A percentile compares a stretch with the other conserved stretches of the same genome.
These are phyloP conservation scores for Acanthamoeba lenticulata DNA, from an alignment of 208 protist species.

Conservation along the genomic window DNA sequence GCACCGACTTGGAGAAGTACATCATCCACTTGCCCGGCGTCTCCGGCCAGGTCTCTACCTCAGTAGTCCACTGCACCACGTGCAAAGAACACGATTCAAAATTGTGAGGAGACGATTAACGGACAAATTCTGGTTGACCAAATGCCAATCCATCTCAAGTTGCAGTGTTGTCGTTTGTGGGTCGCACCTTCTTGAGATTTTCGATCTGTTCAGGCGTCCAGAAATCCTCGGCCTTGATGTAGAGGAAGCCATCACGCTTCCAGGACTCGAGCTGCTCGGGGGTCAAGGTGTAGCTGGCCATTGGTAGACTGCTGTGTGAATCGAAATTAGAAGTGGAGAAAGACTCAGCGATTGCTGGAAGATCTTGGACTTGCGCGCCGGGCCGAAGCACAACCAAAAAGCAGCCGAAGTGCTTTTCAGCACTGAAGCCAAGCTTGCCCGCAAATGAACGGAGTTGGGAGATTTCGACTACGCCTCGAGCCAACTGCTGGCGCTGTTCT, in stretches of 20 bases:
- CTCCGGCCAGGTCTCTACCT: constrained; percentile 31
- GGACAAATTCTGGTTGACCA: neutral
- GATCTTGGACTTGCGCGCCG: too few relatives aligned
- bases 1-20: constrained; percentile 53
- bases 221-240: constrained; percentile 69
- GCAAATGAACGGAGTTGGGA: too few relatives aligned
- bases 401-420: too few relatives aligned
- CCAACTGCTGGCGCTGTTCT: too few relatives aligned
- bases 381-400: too few relatives aligned
- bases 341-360: too few relatives aligned
- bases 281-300: neutral
- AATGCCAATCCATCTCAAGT: neutral
- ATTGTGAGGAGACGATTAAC: neutral
- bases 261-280: constrained; percentile 35
- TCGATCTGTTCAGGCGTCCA: constrained; percentile 65
- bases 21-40: constrained; percentile 57
- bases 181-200: constrained; percentile 42
- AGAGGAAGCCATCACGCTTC: constrained; percentile 60
- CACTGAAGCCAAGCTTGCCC: too few relatives aligned
- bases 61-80: neutral
- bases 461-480: too few relatives aligned
- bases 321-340: too few relatives aligned
- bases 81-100: neutral
- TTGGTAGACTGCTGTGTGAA: too few relatives aligned
- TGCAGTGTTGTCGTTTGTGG: neutral